phyloP scores from a whole-genome alignment of 73 alveolate species.

The Halteria grandinella region DNA sequence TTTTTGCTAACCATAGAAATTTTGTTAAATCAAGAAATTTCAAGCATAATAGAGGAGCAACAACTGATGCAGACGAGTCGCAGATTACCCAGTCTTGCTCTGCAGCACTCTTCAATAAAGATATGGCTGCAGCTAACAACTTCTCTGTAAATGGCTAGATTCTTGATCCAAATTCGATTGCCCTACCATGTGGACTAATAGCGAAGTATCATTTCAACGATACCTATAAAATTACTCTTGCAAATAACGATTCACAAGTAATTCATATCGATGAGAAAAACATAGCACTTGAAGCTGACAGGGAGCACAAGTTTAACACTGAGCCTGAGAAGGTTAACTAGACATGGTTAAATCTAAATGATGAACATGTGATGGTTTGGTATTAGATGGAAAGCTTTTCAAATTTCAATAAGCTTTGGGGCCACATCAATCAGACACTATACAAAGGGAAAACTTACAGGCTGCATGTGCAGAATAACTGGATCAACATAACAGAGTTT shows the following conservation, averaged over 20 bases:
- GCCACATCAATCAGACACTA: conserved; percentile 44
- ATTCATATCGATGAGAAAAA: conserved; percentile 41
- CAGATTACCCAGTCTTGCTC: neutral
- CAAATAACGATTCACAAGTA: neutral
- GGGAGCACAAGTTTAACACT: conserved; percentile 58
- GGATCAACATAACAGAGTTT: conserved; percentile 22
- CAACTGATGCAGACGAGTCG: no score
- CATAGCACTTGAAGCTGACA: conserved; percentile 77
- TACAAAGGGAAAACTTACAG: conserved; percentile 30
- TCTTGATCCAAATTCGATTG: conserved; percentile 25
- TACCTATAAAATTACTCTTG: neutral
- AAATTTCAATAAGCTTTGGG: conserved; percentile 69
- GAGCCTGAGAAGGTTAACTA: neutral
- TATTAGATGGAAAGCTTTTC: conserved; percentile 77
- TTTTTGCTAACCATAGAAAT: conserved; percentile 75
- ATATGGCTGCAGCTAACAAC: neutral
- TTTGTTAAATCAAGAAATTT: conserved; percentile 76
- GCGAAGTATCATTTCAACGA: conserved; percentile 77
- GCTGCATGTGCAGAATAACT: conserved; percentile 18
- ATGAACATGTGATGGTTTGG: conserved; percentile 81
- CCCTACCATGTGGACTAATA: conserved; percentile 84
- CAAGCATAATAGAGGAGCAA: conserved; percentile 78
- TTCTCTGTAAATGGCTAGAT: conserved; percentile 1
- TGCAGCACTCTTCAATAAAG: neutral
- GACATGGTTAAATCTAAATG: neutral